Base-by-base conservation (phyloP, 2,329 filamentous ascomycete species). In the Xylaria sp. region DNA sequence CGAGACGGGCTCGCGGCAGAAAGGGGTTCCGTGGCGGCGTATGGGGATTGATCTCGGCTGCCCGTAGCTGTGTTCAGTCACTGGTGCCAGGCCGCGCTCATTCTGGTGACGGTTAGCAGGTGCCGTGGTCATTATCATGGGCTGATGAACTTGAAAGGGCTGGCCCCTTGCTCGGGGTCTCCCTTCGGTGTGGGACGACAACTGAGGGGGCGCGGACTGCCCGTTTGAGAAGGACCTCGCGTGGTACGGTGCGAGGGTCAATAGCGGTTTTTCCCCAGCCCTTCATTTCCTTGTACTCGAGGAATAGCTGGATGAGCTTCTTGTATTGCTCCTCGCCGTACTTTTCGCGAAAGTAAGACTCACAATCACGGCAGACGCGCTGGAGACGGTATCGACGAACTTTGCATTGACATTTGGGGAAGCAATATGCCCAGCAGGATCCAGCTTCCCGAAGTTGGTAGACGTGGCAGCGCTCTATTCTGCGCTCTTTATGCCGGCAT, bases 401-500 rank as follows among this genome's bases (percentile, higher is more conserved):
- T 1, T 17, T 5, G 1, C 65, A 25, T 4, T 57, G 47, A n/a
- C 71, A 72, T 3, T 7, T 50, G 1, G 69, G 52, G 17, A 72
- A 25, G 31, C 65, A 57, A 1, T 3, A 31, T 1, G 62, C 57
- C 15, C 61, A 14, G 42, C 67, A 73, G 2, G 57, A 47, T 6
- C 52, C 43, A 6, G 63, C 38, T 9, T 59, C 43, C 19, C 53
- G 68, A 1, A 69, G 58, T 4, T 67, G 53, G 33, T 68, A 67
- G 7, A 61, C 19, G 52, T 61, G 65, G 35, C 71, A 73, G 9
- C 58, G 56, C 9, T 66, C 33, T 25, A 63, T 23, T 8, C 52
- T 55, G 3, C 67, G 56, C 46, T 72, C 66, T 37, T 70, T 71
- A 58, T 73, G 71, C 4, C 64, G 37, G n/a, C 71, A 73, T n/a